Evolutionary conservation across 768 basidiomycete species (phyloP).

Genomic region (Tricholoma sp.): DNA sequence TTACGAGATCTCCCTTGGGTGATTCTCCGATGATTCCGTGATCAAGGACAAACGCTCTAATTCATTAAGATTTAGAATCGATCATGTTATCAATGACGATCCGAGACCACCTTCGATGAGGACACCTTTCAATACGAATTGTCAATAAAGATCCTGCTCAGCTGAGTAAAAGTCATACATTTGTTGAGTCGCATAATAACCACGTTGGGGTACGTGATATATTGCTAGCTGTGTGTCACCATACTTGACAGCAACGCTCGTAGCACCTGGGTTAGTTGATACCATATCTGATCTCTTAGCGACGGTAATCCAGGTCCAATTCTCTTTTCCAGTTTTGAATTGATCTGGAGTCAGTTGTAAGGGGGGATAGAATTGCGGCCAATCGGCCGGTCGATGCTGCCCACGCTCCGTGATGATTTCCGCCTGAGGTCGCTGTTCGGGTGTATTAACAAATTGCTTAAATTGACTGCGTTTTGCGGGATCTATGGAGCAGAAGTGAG

Average conservation of each 20-base stretch:
- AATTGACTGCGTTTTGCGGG: constrained; percentile 45
- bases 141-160: background rate
- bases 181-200: constrained; percentile 66
- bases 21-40: constrained; percentile 69
- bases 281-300: constrained; percentile 44
- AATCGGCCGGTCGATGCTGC: constrained; percentile 61
- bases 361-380: constrained; percentile 53
- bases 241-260: constrained; percentile 51
- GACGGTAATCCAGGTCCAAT: constrained; percentile 56
- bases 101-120: background rate
- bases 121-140: background rate
- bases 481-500: constrained; percentile 20
- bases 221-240: constrained; percentile 65
- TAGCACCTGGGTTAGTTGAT: constrained; percentile 40
- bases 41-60: constrained; percentile 60
- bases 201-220: constrained; percentile 54
- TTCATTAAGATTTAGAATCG: background rate
- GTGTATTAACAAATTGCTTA: constrained; percentile 63
- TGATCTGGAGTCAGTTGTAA: constrained; percentile 37
- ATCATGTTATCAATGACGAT: background rate
- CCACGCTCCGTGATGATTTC: constrained; percentile 58
- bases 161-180: constrained; percentile 40
- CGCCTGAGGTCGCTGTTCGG: constrained; percentile 36
- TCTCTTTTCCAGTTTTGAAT: constrained; percentile 25
- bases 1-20: constrained; percentile 45